Conservation (phyloP, 257 asterid genomes). For the Mitragyna speciosa region DNA sequence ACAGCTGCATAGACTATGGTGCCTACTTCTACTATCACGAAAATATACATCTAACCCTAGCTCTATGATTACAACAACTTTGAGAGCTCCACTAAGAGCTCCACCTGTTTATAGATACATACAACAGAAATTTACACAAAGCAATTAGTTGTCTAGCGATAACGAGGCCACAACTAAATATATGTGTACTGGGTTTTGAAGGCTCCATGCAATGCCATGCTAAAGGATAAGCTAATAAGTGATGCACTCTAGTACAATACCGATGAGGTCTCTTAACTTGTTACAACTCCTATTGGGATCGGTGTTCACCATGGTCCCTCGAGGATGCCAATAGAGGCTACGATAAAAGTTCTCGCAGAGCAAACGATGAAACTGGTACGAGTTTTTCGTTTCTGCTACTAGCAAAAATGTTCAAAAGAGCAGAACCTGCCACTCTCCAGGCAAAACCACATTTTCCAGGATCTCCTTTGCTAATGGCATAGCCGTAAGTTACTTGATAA, state of each 20-base stretch:
- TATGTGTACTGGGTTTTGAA: not conserved
- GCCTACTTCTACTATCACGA: too few relatives aligned
- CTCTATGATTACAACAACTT: too few relatives aligned
- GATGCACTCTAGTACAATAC: not conserved
- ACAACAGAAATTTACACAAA: too few relatives aligned
- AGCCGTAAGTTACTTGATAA: conserved; percentile 48
- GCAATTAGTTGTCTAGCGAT: not conserved
- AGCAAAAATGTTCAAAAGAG: conserved; percentile 48
- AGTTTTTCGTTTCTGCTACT: conserved; percentile 42
- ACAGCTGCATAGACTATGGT: too few relatives aligned
- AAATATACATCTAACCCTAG: too few relatives aligned
- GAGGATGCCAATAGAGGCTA: not conserved
- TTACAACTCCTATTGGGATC: not conserved
- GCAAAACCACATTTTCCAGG: conserved; percentile 57
- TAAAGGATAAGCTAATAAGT: not conserved
- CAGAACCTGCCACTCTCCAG: conserved; percentile 75
- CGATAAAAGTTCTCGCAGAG: conserved; percentile 48
- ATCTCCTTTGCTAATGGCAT: conserved; percentile 22
- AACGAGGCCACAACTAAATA: not conserved
- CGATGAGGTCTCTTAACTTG: not conserved
- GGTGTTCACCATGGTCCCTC: too few relatives aligned
- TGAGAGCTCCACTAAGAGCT: too few relatives aligned
- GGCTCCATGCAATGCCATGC: too few relatives aligned
- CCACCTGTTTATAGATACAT: too few relatives aligned
- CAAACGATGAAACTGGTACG: conserved; percentile 39